phyloP scores from a whole-genome alignment of 2,329 filamentous ascomycete genomes.

The Paradendryphiella salina region DNA sequence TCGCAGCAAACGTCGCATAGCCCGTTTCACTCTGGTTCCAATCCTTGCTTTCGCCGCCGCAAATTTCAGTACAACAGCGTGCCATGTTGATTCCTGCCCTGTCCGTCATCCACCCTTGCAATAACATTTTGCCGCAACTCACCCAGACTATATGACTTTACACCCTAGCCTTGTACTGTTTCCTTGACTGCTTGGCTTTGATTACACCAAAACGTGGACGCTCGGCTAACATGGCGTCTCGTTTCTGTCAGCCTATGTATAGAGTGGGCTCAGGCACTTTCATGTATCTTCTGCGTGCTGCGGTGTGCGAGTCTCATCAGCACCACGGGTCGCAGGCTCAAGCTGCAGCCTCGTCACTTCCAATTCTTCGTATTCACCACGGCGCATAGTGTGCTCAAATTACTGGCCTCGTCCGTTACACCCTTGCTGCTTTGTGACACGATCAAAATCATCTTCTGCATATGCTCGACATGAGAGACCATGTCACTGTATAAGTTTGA shows the following conservation, averaged over 20 bases:
- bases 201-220: slow-evolving; percentile 22
- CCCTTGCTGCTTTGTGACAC: neutral
- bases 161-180: slow-evolving; percentile 5
- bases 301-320: slow-evolving; percentile 11
- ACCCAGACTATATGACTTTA: slow-evolving; percentile 5
- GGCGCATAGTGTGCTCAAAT: slow-evolving; percentile 7
- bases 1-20: neutral
- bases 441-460: neutral
- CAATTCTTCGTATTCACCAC: slow-evolving; percentile 12
- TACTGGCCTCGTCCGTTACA: slow-evolving; percentile 7
- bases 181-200: slow-evolving; percentile 5
- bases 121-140: slow-evolving; percentile 8
- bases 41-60: slow-evolving; percentile 6
- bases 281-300: slow-evolving; percentile 22
- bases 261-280: slow-evolving; percentile 18
- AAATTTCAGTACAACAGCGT: neutral
- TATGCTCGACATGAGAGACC: slow-evolving; percentile 1
- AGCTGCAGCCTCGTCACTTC: neutral
- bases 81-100: slow-evolving; percentile 6
- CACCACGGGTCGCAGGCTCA: slow-evolving; percentile 9
- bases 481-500: slow-evolving; percentile 2
- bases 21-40: slow-evolving; percentile 17
- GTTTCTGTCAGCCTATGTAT: slow-evolving; percentile 19
- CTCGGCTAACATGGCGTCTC: slow-evolving; percentile 21
- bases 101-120: slow-evolving; percentile 2